Percentiles rank a stretch among this genome's conserved stretches.
phyloP scores from a whole-genome alignment of 768 basidiomycete genomes.

The Rhizopogon roseolus region DNA sequence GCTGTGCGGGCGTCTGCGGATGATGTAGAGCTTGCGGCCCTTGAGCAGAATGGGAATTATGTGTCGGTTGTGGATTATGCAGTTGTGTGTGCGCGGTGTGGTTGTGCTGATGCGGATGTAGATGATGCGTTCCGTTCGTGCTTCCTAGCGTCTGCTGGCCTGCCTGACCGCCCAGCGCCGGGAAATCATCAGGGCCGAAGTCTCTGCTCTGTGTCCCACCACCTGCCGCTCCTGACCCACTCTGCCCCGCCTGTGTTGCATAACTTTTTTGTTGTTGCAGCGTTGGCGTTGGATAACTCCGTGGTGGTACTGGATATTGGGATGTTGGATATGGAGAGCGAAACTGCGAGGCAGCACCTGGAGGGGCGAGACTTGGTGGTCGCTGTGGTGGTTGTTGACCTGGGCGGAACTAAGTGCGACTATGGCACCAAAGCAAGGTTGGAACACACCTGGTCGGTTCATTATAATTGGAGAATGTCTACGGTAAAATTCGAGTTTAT shows the following conservation, averaged over 20 bases:
- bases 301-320: conserved; percentile 25
- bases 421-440: conserved; percentile 8
- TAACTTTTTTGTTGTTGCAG: conserved; percentile 62
- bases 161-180: conserved; percentile 71
- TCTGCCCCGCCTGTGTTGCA: conserved; percentile 73
- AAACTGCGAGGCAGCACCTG: conserved; percentile 51
- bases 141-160: conserved; percentile 24
- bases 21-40: conserved; percentile 35
- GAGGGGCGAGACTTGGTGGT: conserved; percentile 69
- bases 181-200: conserved; percentile 88
- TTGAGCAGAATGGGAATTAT: conserved; percentile 11
- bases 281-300: conserved; percentile 33
- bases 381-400: conserved; percentile 84
- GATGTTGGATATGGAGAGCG: conserved; percentile 45
- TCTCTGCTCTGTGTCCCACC: conserved; percentile 18
- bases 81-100: conserved; percentile 24
- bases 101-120: conserved; percentile 31
- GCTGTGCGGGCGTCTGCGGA: conserved; percentile 89
- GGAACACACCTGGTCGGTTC: conserved; percentile 56
- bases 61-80: conserved; percentile 15
- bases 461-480: conserved; percentile 24
- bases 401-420: conserved; percentile 28
- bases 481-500: background rate
- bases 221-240: conserved; percentile 18
- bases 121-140: conserved; percentile 32